Percentiles rank a stretch among this genome's conserved stretches.
Evolutionary conservation across 805 yeast species (phyloP).

Genomic region (Allodekkera sacchari): DNA sequence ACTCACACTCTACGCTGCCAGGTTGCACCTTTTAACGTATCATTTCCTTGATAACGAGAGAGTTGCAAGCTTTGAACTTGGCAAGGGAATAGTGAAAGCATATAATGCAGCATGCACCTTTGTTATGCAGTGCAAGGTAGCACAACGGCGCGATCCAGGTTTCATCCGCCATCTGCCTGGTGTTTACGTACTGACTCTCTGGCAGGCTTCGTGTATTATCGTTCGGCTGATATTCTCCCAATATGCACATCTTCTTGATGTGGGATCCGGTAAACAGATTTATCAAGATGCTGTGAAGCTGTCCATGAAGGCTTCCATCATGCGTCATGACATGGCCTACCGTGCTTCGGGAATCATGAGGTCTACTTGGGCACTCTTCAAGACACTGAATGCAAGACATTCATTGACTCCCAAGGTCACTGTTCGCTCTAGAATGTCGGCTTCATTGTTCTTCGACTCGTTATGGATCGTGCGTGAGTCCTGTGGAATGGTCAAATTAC

Average conservation of each 20-base stretch:
- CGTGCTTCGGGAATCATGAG: slow-evolving; percentile 91
- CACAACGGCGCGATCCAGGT: slow-evolving; percentile 49
- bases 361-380: slow-evolving; percentile 85
- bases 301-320: slow-evolving; percentile 71
- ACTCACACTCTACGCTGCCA: slow-evolving; percentile 60
- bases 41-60: slow-evolving; percentile 61
- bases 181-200: slow-evolving; percentile 68
- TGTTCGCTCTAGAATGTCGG: slow-evolving; percentile 81
- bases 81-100: slow-evolving; percentile 64
- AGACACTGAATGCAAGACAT: slow-evolving; percentile 50
- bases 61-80: slow-evolving; percentile 48
- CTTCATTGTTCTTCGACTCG: slow-evolving; percentile 87
- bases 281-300: slow-evolving; percentile 60
- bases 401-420: slow-evolving; percentile 37
- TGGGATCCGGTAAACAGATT: slow-evolving; percentile 60
- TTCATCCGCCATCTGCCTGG: slow-evolving; percentile 78
- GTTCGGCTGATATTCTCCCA: slow-evolving; percentile 74
- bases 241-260: slow-evolving; percentile 55
- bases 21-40: slow-evolving; percentile 78
- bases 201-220: slow-evolving; percentile 89
- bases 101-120: slow-evolving; percentile 74
- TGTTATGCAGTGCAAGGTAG: slow-evolving; percentile 54
- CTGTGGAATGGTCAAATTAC: slow-evolving; percentile 74
- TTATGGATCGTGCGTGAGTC: slow-evolving; percentile 77
- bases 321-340: slow-evolving; percentile 88